Evolutionary conservation across 164 flowering plant species (phyloP), one percentile per base, ranked within the genome.

Genomic region (Magnolia kwangsiensis): DNA sequence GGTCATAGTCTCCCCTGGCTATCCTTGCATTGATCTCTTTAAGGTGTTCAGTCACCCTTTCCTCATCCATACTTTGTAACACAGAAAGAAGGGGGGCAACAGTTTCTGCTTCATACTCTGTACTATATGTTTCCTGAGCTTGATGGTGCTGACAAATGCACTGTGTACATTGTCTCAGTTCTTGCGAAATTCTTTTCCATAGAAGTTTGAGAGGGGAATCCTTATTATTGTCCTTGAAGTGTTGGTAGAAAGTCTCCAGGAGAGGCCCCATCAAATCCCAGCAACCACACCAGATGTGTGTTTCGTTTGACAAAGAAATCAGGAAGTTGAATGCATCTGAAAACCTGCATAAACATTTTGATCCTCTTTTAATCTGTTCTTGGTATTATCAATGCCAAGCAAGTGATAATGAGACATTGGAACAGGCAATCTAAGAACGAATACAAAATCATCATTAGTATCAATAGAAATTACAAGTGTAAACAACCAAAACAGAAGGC

Each of bases 251-350:
- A 14, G 97, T 89, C 85, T 95, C 98, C 78, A 95, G 69, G 69
- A 93, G 92, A 68, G 98, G 96, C 8, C 91, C 92, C 95, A 95
- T 95, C 74, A 95, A 66, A 68, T 89, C 98, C 91, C 91, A 85
- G 58, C 77, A 83, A 59, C 89, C 89, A 79, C 98, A 95, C 98
- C 98, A 95, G 6, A 91, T 85, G 78, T 95, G 98, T 27, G 67
- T 79, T 71, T 87, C 92, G 66, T 79, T 79, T 4, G 97, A 88
- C 81, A 89, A 82, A 74, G 75, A 71, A 58, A 85, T 86, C 84
- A 93, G 85, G 66, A 83, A 90, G 73, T 80, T 88, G 84, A 88
- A 95, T 66, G 97, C 82, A 80, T 92, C 98, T 6, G 86, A 82
- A 85, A 95, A 95, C 98, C 98, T 95, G 89, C 70, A 79, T 24